Percentiles rank a stretch among this genome's conserved stretches.
Evolutionary conservation across 2,329 filamentous ascomycete genomes (phyloP).

Genomic region (Curvularia spicifera): DNA sequence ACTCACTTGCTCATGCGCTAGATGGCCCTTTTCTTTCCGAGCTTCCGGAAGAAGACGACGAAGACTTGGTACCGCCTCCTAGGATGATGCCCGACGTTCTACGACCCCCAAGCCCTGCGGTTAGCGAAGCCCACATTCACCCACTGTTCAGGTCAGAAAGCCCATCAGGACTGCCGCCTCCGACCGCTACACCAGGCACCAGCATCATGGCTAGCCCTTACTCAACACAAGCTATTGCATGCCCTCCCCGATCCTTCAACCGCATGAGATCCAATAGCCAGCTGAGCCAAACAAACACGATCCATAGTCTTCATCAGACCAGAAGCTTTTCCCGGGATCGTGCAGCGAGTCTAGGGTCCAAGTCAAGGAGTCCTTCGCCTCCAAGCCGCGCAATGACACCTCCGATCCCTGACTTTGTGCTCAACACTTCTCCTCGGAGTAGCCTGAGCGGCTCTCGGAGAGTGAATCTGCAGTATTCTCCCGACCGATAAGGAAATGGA

Average conservation of each 20-base stretch:
- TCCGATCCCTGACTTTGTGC: slow-evolving; percentile 53
- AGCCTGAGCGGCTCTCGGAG: slow-evolving; percentile 44
- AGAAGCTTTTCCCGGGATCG: slow-evolving; percentile 34
- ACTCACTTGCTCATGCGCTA: slow-evolving; percentile 67
- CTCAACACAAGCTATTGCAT: slow-evolving; percentile 66
- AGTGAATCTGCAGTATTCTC: slow-evolving; percentile 36
- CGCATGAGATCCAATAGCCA: slow-evolving; percentile 48
- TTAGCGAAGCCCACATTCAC: slow-evolving; percentile 73
- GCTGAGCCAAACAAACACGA: slow-evolving; percentile 18
- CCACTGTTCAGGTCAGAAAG: slow-evolving; percentile 78
- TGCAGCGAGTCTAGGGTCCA: slow-evolving; percentile 25
- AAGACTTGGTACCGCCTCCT: slow-evolving; percentile 43
- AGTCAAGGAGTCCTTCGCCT: slow-evolving; percentile 45
- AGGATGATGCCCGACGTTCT: slow-evolving; percentile 44
- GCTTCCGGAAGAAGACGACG: slow-evolving; percentile 34
- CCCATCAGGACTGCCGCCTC: slow-evolving; percentile 64
- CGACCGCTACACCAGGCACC: slow-evolving; percentile 69
- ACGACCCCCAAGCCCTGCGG: slow-evolving; percentile 48
- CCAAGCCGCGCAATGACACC: slow-evolving; percentile 49
- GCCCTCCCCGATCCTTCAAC: slow-evolving; percentile 43
- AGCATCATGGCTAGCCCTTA: slow-evolving; percentile 73
- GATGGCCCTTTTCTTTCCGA: slow-evolving; percentile 56
- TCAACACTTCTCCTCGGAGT: slow-evolving; percentile 50
- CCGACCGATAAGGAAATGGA: slow-evolving; percentile 24
- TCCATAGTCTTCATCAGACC: slow-evolving; percentile 32